Conservation (phyloP, 2,329 filamentous ascomycete genomes). For the Pseudovirgaria hyperparasitica region DNA sequence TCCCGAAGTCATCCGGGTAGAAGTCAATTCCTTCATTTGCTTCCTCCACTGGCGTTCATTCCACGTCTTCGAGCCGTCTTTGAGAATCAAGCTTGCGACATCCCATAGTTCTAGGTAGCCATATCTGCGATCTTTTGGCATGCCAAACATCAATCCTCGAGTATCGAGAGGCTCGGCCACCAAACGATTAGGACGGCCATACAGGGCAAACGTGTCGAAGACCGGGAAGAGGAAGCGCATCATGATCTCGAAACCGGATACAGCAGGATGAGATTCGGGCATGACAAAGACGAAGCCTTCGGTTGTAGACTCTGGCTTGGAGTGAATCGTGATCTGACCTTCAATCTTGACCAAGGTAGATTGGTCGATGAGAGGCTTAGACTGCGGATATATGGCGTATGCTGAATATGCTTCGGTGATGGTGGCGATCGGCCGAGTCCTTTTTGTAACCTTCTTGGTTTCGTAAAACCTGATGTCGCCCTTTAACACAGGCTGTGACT, state of each 20-base stretch:
- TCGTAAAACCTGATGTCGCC: constrained; percentile 95
- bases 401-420: constrained; percentile 84
- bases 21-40: constrained; percentile 77
- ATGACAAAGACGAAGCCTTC: constrained; percentile 98
- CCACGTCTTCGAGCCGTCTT: constrained; percentile 65
- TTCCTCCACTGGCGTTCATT: constrained; percentile 81
- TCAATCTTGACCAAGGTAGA: constrained; percentile 92
- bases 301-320: constrained; percentile 58
- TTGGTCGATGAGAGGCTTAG: constrained; percentile 84
- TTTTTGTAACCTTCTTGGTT: constrained; percentile 80
- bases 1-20: constrained; percentile 53
- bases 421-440: constrained; percentile 77
- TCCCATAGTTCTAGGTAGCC: constrained; percentile 86
- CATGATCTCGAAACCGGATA: constrained; percentile 92
- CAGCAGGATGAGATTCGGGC: constrained; percentile 85
- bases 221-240: constrained; percentile 84
- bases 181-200: constrained; percentile 76
- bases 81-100: constrained; percentile 66
- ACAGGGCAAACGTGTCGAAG: constrained; percentile 84
- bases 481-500: constrained; percentile 56
- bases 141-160: constrained; percentile 92
- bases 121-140: constrained; percentile 78
- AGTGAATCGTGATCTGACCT: constrained; percentile 78
- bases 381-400: constrained; percentile 91
- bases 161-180: constrained; percentile 79